Evolutionary conservation across 1,139 yeast species (phyloP), one percentile per base, ranked within the genome.

Genomic region (Saccharomyces pastorianus): DNA sequence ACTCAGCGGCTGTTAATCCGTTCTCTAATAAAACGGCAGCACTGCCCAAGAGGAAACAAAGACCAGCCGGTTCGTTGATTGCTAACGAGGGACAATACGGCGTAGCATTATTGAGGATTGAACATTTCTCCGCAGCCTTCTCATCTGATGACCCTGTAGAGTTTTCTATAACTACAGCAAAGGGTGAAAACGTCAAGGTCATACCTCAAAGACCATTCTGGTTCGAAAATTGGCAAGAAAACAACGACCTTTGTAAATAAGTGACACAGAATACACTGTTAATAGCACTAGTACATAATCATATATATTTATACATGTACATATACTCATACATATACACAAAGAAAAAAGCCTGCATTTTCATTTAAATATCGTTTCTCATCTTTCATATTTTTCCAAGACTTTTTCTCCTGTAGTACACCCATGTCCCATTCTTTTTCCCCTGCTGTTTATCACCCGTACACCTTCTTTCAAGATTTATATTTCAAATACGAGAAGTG

Each of bases 11-110:
- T 17, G 20, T 63, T 3, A 67, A 69, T 28, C 78, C 81, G 0
- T 74, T 74, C 58, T 74, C 73, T 64, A 41, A 25, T 26, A 14
- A 42, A 14, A 11, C 27, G 6, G 6, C 64, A 68, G 5, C 25
- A 34, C 8, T 48, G 25, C 65, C 48, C 63, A n/a, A 58, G 65
- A 46, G 49, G 38, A 28, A 20, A 61, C 66, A 46, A 71, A 72
- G 58, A 28, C 74, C 81, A 6, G 74, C 79, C 2, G 96, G 96
- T 0, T 78, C 81, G 14, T 65, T 90, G 7, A 66, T 88, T 13
- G 70, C 83, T 1, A 69, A 78, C 0, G 68, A 78, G 28, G 88
- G 83, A 7, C 81, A 84, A 57, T 67, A 81, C 34, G 96, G 96
- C 0, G 76, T 89, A 32, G 86, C 87, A 7, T 71, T 84, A 56